Evolutionary conservation across 2,329 filamentous ascomycete species (phyloP).

Genomic region (Fusarium sacchari): DNA sequence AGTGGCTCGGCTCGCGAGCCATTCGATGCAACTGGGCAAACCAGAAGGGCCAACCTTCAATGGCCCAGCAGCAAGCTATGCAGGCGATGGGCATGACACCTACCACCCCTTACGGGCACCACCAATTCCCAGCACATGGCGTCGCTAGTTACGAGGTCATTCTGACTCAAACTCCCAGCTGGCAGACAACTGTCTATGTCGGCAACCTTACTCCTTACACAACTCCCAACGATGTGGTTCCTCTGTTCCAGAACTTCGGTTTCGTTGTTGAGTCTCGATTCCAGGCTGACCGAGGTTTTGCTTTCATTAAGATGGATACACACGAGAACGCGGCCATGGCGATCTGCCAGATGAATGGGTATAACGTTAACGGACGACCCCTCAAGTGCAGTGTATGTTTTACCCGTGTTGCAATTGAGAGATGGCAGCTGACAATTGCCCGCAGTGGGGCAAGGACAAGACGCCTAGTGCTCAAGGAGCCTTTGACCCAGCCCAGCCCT

Average conservation of each 20-base stretch:
- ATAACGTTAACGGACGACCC: conserved; percentile 96
- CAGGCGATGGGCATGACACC: conserved; percentile 98
- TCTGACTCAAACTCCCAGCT: conserved; percentile 90
- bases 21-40: conserved; percentile 99
- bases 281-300: conserved; percentile 96
- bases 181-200: conserved; percentile 99
- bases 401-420: not conserved
- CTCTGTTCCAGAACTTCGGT: conserved; percentile 97
- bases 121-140: conserved; percentile 97
- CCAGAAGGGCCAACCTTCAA: conserved; percentile 99
- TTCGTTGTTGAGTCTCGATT: conserved; percentile 97
- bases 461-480: conserved; percentile 75
- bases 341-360: conserved; percentile 97
- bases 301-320: conserved; percentile 99
- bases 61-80: conserved; percentile 97
- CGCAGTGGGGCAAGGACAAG: conserved; percentile 98
- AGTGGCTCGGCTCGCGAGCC: conserved; percentile 97
- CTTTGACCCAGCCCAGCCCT: conserved; percentile 80
- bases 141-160: conserved; percentile 99
- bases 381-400: conserved; percentile 96
- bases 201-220: conserved; percentile 98
- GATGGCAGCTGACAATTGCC: conserved; percentile 33
- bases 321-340: conserved; percentile 99
- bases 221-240: conserved; percentile 95
- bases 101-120: conserved; percentile 94